Percentiles rank a stretch among this genome's conserved stretches.
These are phyloP conservation scores for Mycosphaerelloides madeirae DNA, from an alignment of 2,329 filamentous ascomycete species.

Conservation along the genomic window DNA sequence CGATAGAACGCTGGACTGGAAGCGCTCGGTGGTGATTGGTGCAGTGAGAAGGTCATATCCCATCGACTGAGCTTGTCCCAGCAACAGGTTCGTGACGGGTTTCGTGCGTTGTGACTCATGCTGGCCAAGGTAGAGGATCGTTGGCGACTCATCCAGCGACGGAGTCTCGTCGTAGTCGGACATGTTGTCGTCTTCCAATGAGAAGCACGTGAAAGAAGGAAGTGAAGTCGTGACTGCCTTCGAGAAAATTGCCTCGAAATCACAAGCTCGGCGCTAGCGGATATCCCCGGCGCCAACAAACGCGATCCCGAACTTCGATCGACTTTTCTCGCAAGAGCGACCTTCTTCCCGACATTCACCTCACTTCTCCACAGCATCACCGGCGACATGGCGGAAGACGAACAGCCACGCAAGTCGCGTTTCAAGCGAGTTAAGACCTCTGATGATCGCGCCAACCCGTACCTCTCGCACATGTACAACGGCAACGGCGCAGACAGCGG, in stretches of 20 bases:
- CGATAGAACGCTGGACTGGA: slow-evolving; percentile 62
- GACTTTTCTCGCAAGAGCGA: neutral
- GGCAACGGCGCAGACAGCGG: slow-evolving; percentile 19
- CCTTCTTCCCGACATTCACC: neutral
- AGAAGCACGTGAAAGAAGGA: neutral
- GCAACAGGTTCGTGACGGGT: slow-evolving; percentile 50
- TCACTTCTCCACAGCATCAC: neutral
- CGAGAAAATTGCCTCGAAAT: too few species aligned
- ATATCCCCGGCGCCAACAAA: neutral
- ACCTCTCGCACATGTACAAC: slow-evolving; percentile 80
- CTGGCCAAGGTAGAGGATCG: slow-evolving; percentile 66
- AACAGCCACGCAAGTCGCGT: slow-evolving; percentile 25
- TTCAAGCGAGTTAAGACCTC: slow-evolving; percentile 51
- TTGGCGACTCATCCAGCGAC: slow-evolving; percentile 32
- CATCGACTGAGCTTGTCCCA: slow-evolving; percentile 56
- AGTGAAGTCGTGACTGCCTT: neutral
- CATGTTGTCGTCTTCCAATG: neutral
- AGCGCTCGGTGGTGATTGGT: slow-evolving; percentile 70
- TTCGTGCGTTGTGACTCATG: slow-evolving; percentile 59
- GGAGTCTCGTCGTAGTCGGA: slow-evolving; percentile 5
- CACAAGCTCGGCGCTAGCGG: too few species aligned
- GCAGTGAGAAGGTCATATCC: slow-evolving; percentile 75
- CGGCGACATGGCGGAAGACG: slow-evolving; percentile 42
- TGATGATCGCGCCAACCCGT: slow-evolving; percentile 67
- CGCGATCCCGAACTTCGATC: neutral